A percentile compares a stretch with the other conserved stretches of the same genome.
phyloP scores from a whole-genome alignment of 164 flowering plant genomes.

The Echeveria elegans region DNA sequence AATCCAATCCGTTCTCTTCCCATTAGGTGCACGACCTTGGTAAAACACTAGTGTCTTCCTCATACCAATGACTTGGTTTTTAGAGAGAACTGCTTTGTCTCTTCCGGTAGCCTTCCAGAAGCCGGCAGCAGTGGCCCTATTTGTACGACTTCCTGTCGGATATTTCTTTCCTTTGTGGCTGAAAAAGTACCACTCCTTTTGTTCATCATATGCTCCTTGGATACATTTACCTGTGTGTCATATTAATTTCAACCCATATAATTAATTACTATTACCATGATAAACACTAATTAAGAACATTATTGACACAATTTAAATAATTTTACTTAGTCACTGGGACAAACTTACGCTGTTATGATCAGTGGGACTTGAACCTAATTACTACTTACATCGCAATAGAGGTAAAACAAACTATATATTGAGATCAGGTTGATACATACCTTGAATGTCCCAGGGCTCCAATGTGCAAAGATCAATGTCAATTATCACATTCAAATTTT shows the following conservation, averaged over 20 bases:
- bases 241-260: not conserved
- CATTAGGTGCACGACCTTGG: slow-evolving; percentile 39
- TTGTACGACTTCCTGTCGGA: slow-evolving; percentile 38
- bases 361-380: no score
- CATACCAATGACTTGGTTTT: slow-evolving; percentile 30
- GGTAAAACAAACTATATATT: no score
- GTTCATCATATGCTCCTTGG: slow-evolving; percentile 14
- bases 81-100: slow-evolving; percentile 36
- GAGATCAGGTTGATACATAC: not conserved
- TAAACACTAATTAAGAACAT: no score
- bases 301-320: no score
- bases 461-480: slow-evolving; percentile 33
- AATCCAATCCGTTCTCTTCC: slow-evolving; percentile 50
- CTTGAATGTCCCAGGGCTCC: slow-evolving; percentile 26
- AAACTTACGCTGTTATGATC: no score
- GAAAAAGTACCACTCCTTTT: slow-evolving; percentile 57
- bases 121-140: slow-evolving; percentile 35
- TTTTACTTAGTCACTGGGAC: no score
- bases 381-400: no score
- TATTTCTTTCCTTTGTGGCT: slow-evolving; percentile 38
- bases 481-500: slow-evolving; percentile 33
- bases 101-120: slow-evolving; percentile 67
- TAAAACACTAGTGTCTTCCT: slow-evolving; percentile 60
- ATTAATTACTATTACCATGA: no score
- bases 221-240: not conserved